Conservation (phyloP, 495 filamentous ascomycete species). For the Penicillium bialowiezense region DNA sequence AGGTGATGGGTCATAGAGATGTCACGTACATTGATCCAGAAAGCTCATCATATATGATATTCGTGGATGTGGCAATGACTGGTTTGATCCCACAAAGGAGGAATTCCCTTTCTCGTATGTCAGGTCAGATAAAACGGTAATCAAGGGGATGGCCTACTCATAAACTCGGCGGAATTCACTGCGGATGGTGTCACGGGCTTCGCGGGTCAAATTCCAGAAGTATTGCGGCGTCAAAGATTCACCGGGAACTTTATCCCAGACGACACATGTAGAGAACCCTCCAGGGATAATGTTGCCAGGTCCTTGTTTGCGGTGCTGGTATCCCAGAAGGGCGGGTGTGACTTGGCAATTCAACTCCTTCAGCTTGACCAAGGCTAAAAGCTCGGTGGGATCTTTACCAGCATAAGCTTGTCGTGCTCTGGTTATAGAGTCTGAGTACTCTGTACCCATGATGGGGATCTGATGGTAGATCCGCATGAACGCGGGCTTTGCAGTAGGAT, state of each 20-base stretch:
- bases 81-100: background rate
- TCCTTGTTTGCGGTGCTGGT: constrained; percentile 4
- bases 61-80: constrained; percentile 1
- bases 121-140: background rate
- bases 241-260: constrained; percentile 6
- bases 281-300: constrained; percentile 2
- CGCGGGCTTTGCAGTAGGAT: constrained; percentile 2
- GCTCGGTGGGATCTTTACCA: constrained; percentile 5
- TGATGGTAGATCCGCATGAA: constrained; percentile 6
- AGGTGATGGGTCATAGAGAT: background rate
- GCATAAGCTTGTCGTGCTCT: no score
- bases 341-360: constrained; percentile 2
- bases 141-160: background rate
- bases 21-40: constrained; percentile 5
- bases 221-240: constrained; percentile 1
- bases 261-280: background rate
- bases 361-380: background rate
- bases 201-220: constrained; percentile 5
- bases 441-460: constrained; percentile 5
- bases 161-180: constrained; percentile 5
- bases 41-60: constrained; percentile 3
- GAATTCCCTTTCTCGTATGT: constrained; percentile 6
- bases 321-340: constrained; percentile 1
- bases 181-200: constrained; percentile 3
- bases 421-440: constrained; percentile 4